Base-by-base conservation (phyloP, 495 filamentous ascomycete genomes). In the Extremus antarcticus region DNA sequence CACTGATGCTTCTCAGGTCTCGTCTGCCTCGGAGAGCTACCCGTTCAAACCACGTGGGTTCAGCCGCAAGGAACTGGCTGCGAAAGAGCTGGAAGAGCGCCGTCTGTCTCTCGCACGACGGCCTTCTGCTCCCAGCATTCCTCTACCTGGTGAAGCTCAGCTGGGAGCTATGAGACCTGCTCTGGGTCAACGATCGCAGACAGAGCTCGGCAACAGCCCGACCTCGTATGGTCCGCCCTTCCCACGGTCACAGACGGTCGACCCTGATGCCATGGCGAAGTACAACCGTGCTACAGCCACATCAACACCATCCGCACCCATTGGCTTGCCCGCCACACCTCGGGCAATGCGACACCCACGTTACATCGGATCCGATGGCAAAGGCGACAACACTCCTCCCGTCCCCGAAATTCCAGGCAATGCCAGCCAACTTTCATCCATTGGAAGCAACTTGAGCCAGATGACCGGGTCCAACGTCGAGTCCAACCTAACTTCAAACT, bases 71-170 rank as follows among this genome's bases (percentile, higher is more conserved):
- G 87, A 90, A 60, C 70, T 84, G 23, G 89, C 89, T 15, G 87
- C 87, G 8, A 83, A 84, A 51, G 89, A 95, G 69, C 77, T 95
- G 22, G 89, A 95, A 71, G 86, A 90, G 55, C 80, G 89, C 19
- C 80, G 89, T 45, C 78, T 86, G 58, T 95, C 89, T 21, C 78
- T 95, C 15, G 86, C 87, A 1, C 75, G 84, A 11, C 79, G 88
- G 57, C 85, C 86, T 17, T 86, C 85, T 19, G 88, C 83, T 2
- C 87, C 88, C 0, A 75, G 81, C 3, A 92, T 94, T 62, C 81
- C 83, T 13, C 85, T 85, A 65, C 89, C 89, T n/a, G 82, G 84
- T 39, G 78, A 86, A 32, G 55, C 76, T 16, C 70, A 73, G 15
- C 58, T 60, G 40, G 56, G 66, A 63, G 2, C 7, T 19, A 29